Conservation (phyloP, 2,329 filamentous ascomycete species). For the Tricladium varicosporioides region DNA sequence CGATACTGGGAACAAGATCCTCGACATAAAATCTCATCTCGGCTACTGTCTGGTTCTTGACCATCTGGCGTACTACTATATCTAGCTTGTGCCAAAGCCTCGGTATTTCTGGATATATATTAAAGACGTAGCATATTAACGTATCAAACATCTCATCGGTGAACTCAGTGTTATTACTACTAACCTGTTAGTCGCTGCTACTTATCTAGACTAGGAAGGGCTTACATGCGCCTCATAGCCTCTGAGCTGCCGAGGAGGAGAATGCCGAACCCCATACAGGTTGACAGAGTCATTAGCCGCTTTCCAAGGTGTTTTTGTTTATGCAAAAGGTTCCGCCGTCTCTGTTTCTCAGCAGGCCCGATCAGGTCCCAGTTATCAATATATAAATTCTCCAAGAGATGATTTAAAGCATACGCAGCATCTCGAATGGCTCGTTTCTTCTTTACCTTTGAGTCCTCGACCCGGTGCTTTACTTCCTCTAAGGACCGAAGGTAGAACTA, state of each 20-base stretch:
- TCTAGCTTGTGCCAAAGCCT: constrained; percentile 6
- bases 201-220: neutral
- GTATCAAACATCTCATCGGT: constrained; percentile 8
- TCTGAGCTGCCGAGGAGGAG: neutral
- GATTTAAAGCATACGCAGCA: neutral
- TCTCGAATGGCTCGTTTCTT: neutral
- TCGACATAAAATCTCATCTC: constrained; percentile 7
- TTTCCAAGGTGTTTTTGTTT: constrained; percentile 8
- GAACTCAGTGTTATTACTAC: constrained; percentile 7
- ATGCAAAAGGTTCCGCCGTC: constrained; percentile 4
- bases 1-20: constrained; percentile 7
- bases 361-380: constrained; percentile 5
- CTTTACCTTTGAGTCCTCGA: constrained; percentile 1
- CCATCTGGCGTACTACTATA: constrained; percentile 2
- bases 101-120: constrained; percentile 7
- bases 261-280: constrained; percentile 1
- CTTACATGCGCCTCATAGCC: neutral
- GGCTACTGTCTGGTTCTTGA: constrained; percentile 6
- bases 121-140: constrained; percentile 7
- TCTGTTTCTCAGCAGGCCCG: constrained; percentile 1
- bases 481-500: constrained; percentile 8
- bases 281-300: neutral
- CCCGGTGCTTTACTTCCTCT: constrained; percentile 2
- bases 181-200: neutral
- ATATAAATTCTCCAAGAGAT: neutral